These are phyloP conservation scores for Boletus tomentosulus DNA, from an alignment of 768 basidiomycete species.

Conservation along the genomic window DNA sequence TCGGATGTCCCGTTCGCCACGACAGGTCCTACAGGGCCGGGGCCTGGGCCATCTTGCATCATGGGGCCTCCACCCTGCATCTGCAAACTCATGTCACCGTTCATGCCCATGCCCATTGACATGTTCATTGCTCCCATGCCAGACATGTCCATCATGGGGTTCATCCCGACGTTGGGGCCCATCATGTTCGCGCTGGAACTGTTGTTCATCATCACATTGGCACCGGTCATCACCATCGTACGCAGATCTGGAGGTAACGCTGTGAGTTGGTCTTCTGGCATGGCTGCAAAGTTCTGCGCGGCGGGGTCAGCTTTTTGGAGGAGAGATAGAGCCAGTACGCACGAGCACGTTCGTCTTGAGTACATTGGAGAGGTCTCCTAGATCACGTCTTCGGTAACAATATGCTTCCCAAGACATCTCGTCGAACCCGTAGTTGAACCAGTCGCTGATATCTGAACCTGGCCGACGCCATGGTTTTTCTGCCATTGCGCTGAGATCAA, in stretches of 20 bases:
- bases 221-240: slow-evolving; percentile 83
- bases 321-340: slow-evolving; percentile 28
- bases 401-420: slow-evolving; percentile 95
- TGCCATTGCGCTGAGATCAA: slow-evolving; percentile 67
- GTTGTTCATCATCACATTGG: slow-evolving; percentile 73
- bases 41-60: slow-evolving; percentile 49
- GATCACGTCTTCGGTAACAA: slow-evolving; percentile 75
- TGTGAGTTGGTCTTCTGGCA: slow-evolving; percentile 77
- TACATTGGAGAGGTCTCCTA: slow-evolving; percentile 74
- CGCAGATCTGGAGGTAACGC: slow-evolving; percentile 78
- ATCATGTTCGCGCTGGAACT: slow-evolving; percentile 53
- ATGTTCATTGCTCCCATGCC: slow-evolving; percentile 57
- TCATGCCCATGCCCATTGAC: slow-evolving; percentile 56
- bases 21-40: slow-evolving; percentile 30
- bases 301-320: slow-evolving; percentile 3
- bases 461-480: slow-evolving; percentile 91
- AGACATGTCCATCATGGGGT: slow-evolving; percentile 80
- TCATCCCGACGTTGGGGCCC: slow-evolving; percentile 45
- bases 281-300: slow-evolving; percentile 69
- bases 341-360: slow-evolving; percentile 83
- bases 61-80: slow-evolving; percentile 45
- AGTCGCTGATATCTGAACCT: slow-evolving; percentile 91
- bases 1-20: slow-evolving; percentile 37
- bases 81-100: slow-evolving; percentile 60
- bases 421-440: slow-evolving; percentile 99